phyloP scores from a whole-genome alignment of 371 early-diverging fungal genomes.

The Pancytospora epiphaga region DNA sequence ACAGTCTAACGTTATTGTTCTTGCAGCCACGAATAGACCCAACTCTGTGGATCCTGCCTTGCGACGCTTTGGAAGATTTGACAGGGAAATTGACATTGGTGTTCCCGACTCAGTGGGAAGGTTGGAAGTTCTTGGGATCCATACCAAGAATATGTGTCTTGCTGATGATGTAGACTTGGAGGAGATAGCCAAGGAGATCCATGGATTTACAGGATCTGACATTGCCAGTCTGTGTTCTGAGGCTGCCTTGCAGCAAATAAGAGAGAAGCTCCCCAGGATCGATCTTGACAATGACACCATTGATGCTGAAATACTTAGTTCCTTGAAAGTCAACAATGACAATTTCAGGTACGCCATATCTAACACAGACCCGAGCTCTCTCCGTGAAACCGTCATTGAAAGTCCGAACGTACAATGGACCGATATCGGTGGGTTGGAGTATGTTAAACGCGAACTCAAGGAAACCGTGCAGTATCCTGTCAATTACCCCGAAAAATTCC shows the following conservation, averaged over 20 bases:
- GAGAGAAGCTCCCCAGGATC: constrained; percentile 84
- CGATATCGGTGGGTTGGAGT: constrained; percentile 96
- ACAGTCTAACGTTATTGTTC: constrained; percentile 83
- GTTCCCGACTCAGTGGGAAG: constrained; percentile 96
- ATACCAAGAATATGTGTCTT: constrained; percentile 97
- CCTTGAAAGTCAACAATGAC: constrained; percentile 92
- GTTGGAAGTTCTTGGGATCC: constrained; percentile 91
- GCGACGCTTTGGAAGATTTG: constrained; percentile 90
- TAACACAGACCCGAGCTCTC: constrained; percentile 90
- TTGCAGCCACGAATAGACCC: constrained; percentile 95
- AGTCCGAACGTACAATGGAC: constrained; percentile 93
- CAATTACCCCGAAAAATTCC: constrained; percentile 96
- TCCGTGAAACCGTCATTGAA: constrained; percentile 97
- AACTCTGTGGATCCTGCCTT: constrained; percentile 90
- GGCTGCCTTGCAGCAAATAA: constrained; percentile 98
- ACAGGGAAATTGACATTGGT: constrained; percentile 96
- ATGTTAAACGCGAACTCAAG: constrained; percentile 92
- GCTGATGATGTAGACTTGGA: constrained; percentile 84
- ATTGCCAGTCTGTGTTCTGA: constrained; percentile 95
- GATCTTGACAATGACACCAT: constrained; percentile 96
- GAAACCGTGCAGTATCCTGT: constrained; percentile 99
- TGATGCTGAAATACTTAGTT: constrained; percentile 86
- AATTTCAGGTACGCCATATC: constrained; percentile 90
- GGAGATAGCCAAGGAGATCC: constrained; percentile 89
- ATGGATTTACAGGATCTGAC: constrained; percentile 96